A percentile compares a stretch with the other conserved stretches of the same genome.
Conservation (phyloP, 1,284 basidiomycete species). For the Apiotrichum brassicae region DNA sequence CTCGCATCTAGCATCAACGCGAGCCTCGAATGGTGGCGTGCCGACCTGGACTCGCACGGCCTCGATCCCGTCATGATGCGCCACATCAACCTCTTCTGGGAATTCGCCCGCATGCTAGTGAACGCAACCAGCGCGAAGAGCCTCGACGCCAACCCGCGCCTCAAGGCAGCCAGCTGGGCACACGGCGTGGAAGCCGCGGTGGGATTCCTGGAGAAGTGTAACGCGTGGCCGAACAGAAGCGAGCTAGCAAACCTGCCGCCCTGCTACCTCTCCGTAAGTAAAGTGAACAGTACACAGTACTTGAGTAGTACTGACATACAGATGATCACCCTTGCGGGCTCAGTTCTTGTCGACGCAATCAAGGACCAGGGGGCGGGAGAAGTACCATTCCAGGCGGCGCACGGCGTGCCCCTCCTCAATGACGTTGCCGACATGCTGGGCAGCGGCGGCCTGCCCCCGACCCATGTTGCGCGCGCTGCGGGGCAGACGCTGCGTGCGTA, state of each 20-base stretch:
- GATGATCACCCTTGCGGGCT: slow-evolving; percentile 22
- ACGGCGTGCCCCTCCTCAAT: slow-evolving; percentile 19
- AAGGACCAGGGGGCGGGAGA: slow-evolving; percentile 12
- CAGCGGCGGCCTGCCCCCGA: slow-evolving; percentile 21
- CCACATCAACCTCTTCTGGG: slow-evolving; percentile 28
- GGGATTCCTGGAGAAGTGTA: slow-evolving; percentile 26
- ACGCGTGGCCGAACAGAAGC: slow-evolving; percentile 20
- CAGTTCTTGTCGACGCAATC: slow-evolving; percentile 16
- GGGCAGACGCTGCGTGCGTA: slow-evolving; percentile 19
- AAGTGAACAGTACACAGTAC: neutral
- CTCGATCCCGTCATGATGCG: slow-evolving; percentile 11
- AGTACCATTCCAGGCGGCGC: slow-evolving; percentile 10
- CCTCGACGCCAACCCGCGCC: slow-evolving; percentile 12
- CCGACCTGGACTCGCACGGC: slow-evolving; percentile 17
- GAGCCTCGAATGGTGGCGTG: slow-evolving; percentile 27
- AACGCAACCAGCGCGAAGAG: slow-evolving; percentile 25
- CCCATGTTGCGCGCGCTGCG: slow-evolving; percentile 22
- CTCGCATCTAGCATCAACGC: slow-evolving; percentile 24
- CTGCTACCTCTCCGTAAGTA: slow-evolving; percentile 26
- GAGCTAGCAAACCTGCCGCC: slow-evolving; percentile 28
- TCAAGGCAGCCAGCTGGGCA: slow-evolving; percentile 7
- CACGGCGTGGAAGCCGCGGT: slow-evolving; percentile 25
- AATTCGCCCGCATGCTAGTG: slow-evolving; percentile 31
- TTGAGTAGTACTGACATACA: slow-evolving; percentile 4
- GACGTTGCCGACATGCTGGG: slow-evolving; percentile 24